Evolutionary conservation across 345 rosid species (phyloP), one percentile per base, ranked within the genome.

Genomic region (Gynandropsis gynandra): DNA sequence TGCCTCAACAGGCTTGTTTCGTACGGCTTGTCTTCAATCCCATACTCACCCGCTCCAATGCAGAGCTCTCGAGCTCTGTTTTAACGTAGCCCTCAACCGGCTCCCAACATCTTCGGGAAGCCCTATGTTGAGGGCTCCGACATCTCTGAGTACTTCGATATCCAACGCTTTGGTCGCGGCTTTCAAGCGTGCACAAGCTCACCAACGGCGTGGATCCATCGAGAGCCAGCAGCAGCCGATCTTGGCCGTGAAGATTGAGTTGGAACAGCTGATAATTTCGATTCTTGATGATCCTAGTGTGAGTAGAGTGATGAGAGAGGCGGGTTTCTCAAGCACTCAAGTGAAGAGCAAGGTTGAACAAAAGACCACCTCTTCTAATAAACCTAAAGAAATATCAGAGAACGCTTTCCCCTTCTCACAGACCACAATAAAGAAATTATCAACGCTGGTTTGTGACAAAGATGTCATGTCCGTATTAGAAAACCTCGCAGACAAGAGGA

Each of bases 271-370:
- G 29, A 75, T 92, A 7, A 79, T 87, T 31, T 92, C 98, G 1
- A 92, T 87, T 43, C 65, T 92, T 0, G 96, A 92, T 52, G 98
- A 92, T 67, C 98, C 98, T 13, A 87, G 98, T 57, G 98, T 90
- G 21, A 87, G 96, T 70, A 74, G 98, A 61, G 98, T 87, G 66
- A 92, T 92, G 98, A 80, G 83, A 49, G 98, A 92, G 73, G 98
- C 98, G 16, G 96, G 96, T 33, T 87, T 90, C 69, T 87, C 93
- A 0, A 90, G 96, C 51, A 67, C 95, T 35, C 95, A 80, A 60
- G 96, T 90, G 33, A 87, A 90, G 58, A 82, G 47, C 79, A 82
- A 79, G 12, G 89, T 92, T 9, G 96, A 92, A 34, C 83, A 85
- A 58, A 84, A 73, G 15, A 72, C 55, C 42, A 61, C 74, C 11